Percentiles rank a stretch among this genome's conserved stretches.
These are phyloP conservation scores for Yarrowia osloensis DNA, from an alignment of 805 yeast genomes.

Conservation along the genomic window DNA sequence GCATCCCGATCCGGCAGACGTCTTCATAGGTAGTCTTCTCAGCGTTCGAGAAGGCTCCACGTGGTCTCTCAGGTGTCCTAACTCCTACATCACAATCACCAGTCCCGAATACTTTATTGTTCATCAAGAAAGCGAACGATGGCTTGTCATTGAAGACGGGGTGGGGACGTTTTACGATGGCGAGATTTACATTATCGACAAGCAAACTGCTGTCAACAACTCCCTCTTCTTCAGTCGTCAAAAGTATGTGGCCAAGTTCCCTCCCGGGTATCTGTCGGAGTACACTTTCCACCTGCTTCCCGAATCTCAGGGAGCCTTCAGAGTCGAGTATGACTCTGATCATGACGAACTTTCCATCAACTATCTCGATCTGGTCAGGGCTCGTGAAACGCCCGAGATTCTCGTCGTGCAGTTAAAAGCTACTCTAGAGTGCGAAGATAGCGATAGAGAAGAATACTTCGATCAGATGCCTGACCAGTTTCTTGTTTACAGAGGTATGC, in stretches of 20 bases:
- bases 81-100: neutral
- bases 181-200: neutral
- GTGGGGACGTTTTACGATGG: too few species aligned
- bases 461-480: neutral
- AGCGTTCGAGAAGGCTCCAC: neutral
- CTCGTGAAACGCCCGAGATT: too few species aligned
- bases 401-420: too few species aligned
- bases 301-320: neutral
- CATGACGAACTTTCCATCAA: neutral
- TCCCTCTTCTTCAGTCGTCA: neutral
- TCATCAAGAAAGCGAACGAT: neutral
- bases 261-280: neutral
- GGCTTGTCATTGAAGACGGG: neutral
- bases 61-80: neutral
- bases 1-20: neutral
- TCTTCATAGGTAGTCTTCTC: neutral
- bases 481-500: neutral
- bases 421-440: too few species aligned
- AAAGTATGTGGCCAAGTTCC: neutral
- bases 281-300: neutral
- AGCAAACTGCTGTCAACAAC: neutral
- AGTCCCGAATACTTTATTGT: neutral
- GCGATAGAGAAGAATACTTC: neutral
- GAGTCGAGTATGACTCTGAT: too few species aligned
- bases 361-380: neutral